A percentile compares a stretch with the other conserved stretches of the same genome.
phyloP scores from a whole-genome alignment of 2,329 filamentous ascomycete genomes.

The Sarocladium brachiariae region DNA sequence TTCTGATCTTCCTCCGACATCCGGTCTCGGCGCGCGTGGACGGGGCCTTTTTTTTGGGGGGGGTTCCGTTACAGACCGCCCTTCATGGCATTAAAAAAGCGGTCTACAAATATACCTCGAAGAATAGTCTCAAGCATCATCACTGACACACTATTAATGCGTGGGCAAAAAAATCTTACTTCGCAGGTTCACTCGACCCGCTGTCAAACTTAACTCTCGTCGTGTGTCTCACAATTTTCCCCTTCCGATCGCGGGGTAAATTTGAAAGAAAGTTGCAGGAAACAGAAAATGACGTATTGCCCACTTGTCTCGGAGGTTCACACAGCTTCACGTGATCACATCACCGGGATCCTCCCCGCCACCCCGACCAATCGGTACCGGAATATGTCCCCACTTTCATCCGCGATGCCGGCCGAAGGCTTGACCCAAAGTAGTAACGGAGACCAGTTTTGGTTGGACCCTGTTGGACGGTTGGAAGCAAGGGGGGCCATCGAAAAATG shows the following conservation, averaged over 20 bases:
- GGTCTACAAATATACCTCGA: too few species aligned
- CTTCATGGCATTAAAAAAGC: too few species aligned
- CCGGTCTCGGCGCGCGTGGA: background rate
- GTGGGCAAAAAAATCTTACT: too few species aligned
- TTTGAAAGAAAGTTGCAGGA: background rate
- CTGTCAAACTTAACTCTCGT: too few species aligned
- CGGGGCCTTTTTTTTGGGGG: too few species aligned
- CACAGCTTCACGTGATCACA: conserved; percentile 1
- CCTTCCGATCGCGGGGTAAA: background rate
- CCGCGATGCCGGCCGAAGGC: background rate
- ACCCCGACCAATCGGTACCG: conserved; percentile 7
- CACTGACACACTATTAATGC: too few species aligned
- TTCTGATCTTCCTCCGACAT: background rate
- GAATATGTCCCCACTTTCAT: background rate
- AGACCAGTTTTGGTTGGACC: background rate
- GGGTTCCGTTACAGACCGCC: too few species aligned
- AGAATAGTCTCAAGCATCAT: too few species aligned
- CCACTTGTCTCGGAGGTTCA: too few species aligned
- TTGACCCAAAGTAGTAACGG: conserved; percentile 4
- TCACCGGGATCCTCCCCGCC: background rate
- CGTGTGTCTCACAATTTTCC: too few species aligned
- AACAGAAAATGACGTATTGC: background rate
- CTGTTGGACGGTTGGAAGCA: background rate
- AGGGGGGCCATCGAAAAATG: conserved; percentile 2
- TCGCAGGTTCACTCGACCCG: too few species aligned